phyloP scores from a whole-genome alignment of 1,284 basidiomycete species.

The Puccinia horiana region DNA sequence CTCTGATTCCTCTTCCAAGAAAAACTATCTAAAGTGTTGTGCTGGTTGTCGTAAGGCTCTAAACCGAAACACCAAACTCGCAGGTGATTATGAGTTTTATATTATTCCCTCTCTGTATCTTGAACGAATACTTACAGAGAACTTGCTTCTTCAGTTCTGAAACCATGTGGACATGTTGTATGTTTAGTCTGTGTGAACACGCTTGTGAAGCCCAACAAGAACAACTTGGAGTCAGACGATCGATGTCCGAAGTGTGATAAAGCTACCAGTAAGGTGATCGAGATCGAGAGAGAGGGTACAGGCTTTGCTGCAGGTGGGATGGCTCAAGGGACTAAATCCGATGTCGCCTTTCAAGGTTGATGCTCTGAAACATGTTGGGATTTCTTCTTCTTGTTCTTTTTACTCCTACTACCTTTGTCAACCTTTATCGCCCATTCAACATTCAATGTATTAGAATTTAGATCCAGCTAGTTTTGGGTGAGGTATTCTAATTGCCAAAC shows the following conservation, averaged over 20 bases:
- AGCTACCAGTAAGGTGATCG: slow-evolving; percentile 19
- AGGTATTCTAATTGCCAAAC: too few relatives aligned
- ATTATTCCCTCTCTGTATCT: background rate
- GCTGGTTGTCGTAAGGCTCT: slow-evolving; percentile 43
- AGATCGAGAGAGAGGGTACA: slow-evolving; percentile 44
- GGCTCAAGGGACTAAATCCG: slow-evolving; percentile 42
- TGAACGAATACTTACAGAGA: background rate
- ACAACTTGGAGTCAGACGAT: slow-evolving; percentile 19
- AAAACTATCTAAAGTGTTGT: slow-evolving; percentile 32
- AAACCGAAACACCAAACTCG: slow-evolving; percentile 35
- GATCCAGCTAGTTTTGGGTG: too few relatives aligned
- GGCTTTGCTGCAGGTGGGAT: slow-evolving; percentile 44
- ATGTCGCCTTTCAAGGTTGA: slow-evolving; percentile 46
- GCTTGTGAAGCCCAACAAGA: slow-evolving; percentile 38
- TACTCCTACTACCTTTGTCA: background rate
- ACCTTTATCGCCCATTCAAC: background rate
- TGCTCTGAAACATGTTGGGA: background rate
- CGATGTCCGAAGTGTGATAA: slow-evolving; percentile 45
- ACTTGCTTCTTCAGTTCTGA: slow-evolving; percentile 8
- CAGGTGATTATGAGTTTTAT: background rate
- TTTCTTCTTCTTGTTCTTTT: background rate
- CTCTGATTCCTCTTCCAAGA: slow-evolving; percentile 11
- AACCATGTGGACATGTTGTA: slow-evolving; percentile 47
- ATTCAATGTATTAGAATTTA: background rate
- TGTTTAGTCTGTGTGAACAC: slow-evolving; percentile 43